Evolutionary conservation across 345 rosid genomes (phyloP).

Genomic region (Hibiscus syriacus): DNA sequence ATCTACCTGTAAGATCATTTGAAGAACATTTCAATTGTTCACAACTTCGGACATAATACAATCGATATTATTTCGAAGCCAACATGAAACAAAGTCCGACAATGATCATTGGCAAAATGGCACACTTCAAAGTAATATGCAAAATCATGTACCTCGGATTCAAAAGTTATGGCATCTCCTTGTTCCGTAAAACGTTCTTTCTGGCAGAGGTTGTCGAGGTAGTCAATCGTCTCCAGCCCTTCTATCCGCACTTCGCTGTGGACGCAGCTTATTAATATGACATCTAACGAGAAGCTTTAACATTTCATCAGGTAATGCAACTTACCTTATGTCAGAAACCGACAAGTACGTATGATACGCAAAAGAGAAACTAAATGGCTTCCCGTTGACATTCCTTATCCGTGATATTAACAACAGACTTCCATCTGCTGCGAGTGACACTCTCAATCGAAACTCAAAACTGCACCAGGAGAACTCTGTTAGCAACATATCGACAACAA

Average conservation of each 20-base stretch:
- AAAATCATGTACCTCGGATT: conserved; percentile 64
- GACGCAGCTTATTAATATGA: conserved; percentile 4
- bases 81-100: no score
- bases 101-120: no score
- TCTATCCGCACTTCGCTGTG: conserved; percentile 93
- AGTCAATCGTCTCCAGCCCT: conserved; percentile 91
- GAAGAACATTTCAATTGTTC: neutral
- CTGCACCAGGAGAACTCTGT: conserved; percentile 24
- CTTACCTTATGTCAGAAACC: conserved; percentile 86
- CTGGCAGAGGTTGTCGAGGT: conserved; percentile 64
- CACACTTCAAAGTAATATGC: neutral
- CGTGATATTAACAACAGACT: conserved; percentile 59
- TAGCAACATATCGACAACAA: neutral
- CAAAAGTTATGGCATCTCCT: conserved; percentile 80
- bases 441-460: conserved; percentile 78
- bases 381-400: conserved; percentile 65
- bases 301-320: no score
- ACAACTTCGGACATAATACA: no score
- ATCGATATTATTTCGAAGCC: no score
- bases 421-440: conserved; percentile 53
- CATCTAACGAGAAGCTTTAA: neutral
- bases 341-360: conserved; percentile 75
- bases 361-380: conserved; percentile 74
- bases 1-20: conserved; percentile 45
- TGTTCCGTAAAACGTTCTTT: conserved; percentile 85